Evolutionary conservation across 169 alveolate genomes (phyloP).

Genomic region (Theileria annulata): DNA sequence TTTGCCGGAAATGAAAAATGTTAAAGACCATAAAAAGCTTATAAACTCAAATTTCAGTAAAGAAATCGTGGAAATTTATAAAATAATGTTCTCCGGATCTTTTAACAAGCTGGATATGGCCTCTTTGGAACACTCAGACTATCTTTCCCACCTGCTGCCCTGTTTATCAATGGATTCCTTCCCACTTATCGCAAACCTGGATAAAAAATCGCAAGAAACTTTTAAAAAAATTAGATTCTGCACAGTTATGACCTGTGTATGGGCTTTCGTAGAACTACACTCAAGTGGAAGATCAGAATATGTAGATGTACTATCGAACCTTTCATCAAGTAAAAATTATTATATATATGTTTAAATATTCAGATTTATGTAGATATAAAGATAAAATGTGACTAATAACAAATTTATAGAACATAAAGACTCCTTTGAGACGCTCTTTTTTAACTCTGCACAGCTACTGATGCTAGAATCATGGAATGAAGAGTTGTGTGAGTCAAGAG

Average conservation of each 20-base stretch:
- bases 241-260: slow-evolving; percentile 66
- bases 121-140: slow-evolving; percentile 58
- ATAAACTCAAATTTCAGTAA: slow-evolving; percentile 19
- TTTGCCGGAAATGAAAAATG: slow-evolving; percentile 13
- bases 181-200: slow-evolving; percentile 45
- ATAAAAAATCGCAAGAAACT: neutral
- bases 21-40: slow-evolving; percentile 25
- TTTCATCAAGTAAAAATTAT: slow-evolving; percentile 38
- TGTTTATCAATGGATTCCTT: slow-evolving; percentile 43
- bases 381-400: neutral
- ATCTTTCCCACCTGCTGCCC: slow-evolving; percentile 48
- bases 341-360: neutral
- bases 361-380: neutral
- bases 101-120: slow-evolving; percentile 50
- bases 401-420: slow-evolving; percentile 26
- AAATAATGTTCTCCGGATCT: slow-evolving; percentile 14
- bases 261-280: slow-evolving; percentile 64
- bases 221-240: slow-evolving; percentile 25
- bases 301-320: slow-evolving; percentile 46
- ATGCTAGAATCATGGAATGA: slow-evolving; percentile 63
- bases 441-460: slow-evolving; percentile 62
- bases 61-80: slow-evolving; percentile 30
- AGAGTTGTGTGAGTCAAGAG: slow-evolving; percentile 58
- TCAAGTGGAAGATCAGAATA: slow-evolving; percentile 62
- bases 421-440: slow-evolving; percentile 55